Conservation (phyloP, 106 monocot species). For the Allium sativum region DNA sequence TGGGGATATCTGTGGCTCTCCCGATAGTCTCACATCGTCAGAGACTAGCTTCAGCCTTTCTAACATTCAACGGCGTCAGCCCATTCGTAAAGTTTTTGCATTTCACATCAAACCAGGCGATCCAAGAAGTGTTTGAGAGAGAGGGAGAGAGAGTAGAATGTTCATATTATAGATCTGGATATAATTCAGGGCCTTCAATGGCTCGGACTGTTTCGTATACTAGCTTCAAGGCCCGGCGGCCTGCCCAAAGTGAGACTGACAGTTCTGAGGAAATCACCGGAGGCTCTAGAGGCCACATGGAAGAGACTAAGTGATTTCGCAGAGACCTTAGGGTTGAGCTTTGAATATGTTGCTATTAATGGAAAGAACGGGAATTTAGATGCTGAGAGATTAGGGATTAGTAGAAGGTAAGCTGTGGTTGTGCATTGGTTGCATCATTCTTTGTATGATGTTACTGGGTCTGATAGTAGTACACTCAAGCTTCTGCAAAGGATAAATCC, state of each 20-base stretch:
- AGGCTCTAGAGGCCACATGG: slow-evolving; percentile 76
- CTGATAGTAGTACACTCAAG: slow-evolving; percentile 86
- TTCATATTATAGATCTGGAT: slow-evolving; percentile 92
- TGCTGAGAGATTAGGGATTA: slow-evolving; percentile 44
- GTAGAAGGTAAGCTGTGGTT: slow-evolving; percentile 60
- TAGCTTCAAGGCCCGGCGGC: slow-evolving; percentile 75
- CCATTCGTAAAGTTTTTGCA: slow-evolving; percentile 96
- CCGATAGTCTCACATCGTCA: slow-evolving; percentile 31
- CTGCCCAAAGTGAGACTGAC: slow-evolving; percentile 73
- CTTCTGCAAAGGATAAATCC: slow-evolving; percentile 81
- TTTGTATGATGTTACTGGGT: slow-evolving; percentile 91
- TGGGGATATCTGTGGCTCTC: slow-evolving; percentile 72
- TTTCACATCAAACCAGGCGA: slow-evolving; percentile 94
- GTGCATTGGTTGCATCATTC: slow-evolving; percentile 97
- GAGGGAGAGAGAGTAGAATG: slow-evolving; percentile 73
- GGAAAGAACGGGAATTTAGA: slow-evolving; percentile 84
- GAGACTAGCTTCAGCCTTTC: slow-evolving; percentile 75
- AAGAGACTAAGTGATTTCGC: slow-evolving; percentile 88
- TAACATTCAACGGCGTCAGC: slow-evolving; percentile 86
- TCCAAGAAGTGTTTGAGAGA: slow-evolving; percentile 85
- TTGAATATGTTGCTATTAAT: slow-evolving; percentile 73
- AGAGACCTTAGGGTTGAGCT: slow-evolving; percentile 69
- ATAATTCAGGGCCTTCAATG: slow-evolving; percentile 97
- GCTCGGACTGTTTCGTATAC: slow-evolving; percentile 85
- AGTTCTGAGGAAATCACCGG: slow-evolving; percentile 68